Base-by-base conservation (phyloP, 1,139 yeast genomes). In the Ogataea hybrid region DNA sequence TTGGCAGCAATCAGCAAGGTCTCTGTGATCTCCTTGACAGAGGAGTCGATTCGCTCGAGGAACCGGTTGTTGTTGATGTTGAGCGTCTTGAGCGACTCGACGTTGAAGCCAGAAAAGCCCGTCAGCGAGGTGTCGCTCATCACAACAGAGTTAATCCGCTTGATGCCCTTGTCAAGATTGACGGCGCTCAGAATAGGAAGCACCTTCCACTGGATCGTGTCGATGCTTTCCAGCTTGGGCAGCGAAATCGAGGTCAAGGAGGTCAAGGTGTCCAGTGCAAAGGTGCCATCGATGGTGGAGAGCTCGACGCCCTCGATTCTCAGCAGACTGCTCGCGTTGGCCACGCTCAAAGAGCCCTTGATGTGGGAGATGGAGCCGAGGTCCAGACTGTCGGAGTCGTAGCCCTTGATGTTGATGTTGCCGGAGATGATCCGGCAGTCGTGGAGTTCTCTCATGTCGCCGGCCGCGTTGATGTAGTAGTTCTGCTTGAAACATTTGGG, bases 11-110 rank as follows among this genome's bases (percentile, higher is more conserved):
- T 70, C 39, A 78, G 75, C 48, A 84, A 68, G 38, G 68, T 69
- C 11, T 71, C 76, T 3, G 71, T 65, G 33, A 84, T 70, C 17
- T 68, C 67, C 48, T 71, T 72, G 11, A 82, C 77, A 38, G 75
- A 70, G 14, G 81, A 70, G 28, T 65, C 67, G 39, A 84, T 72
- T 10, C 61, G 60, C 53, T 86, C 94, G 54, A 84, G 67, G 54
- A 76, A 84, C 51, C 92, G 64, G 61, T 84, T 84, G 62, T 84
- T 84, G 59, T 82, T 82, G 51, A 84, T 75, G 57, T 81, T 81
- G 46, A 84, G 71, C 6, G 65, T 66, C 25, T 71, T 73, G 51
- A 84, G 67, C 2, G 67, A 63, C 3, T 71, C 71, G 16, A 81
- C 71, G 37, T 73, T 69, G 50, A 82, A 79, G 0, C 84, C 85